Evolutionary conservation across 768 basidiomycete species (phyloP), one percentile per base, ranked within the genome.

Genomic region (Russula brevipes): DNA sequence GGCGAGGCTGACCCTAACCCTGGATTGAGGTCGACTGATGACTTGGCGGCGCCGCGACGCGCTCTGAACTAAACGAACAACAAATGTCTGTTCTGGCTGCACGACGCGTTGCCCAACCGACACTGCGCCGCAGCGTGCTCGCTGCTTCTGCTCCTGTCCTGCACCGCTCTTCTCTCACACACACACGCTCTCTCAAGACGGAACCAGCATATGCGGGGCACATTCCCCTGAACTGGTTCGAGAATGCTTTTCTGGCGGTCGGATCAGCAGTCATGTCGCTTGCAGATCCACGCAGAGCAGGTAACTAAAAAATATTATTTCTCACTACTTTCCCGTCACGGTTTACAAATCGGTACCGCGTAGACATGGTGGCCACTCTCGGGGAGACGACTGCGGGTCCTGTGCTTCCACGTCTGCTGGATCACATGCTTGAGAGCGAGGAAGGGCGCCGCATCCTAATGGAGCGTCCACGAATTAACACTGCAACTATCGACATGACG

Each of bases 281-380:
- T 14, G 75, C 82, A 35, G 84, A 97, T 72, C 93, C 95, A 31
- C 80, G 84, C 36, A 80, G 96, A 72, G 93, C 86, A 66, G 96
- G 95, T 93, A 36, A 36, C 12, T n/a, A n/a, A n/a, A n/a, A 16
- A 42, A 70, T 72, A 87, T 73, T 14, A 46, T 41, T 24, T 51
- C 35, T 4, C 57, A 17, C 51, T 44, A 52, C 39, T 24, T 38
- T 12, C 49, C 39, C 24, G 8, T 11, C 16, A 33, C 10, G 31
- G 17, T 24, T 24, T 44, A 44, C 35, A 11, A 36, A 30, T 52
- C 46, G 31, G 50, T 38, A 11, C 5, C 30, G n/a, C 19, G 30
- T 53, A 98, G 95, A 99, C 73, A 93, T 99, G 88, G 83, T 98
- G 46, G 95, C 97, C 11, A 89, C 92, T 5, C 81, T 98, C 9